These are phyloP conservation scores for Colletotrichum chlorophyti DNA, from an alignment of 2,329 filamentous ascomycete species.

Conservation along the genomic window DNA sequence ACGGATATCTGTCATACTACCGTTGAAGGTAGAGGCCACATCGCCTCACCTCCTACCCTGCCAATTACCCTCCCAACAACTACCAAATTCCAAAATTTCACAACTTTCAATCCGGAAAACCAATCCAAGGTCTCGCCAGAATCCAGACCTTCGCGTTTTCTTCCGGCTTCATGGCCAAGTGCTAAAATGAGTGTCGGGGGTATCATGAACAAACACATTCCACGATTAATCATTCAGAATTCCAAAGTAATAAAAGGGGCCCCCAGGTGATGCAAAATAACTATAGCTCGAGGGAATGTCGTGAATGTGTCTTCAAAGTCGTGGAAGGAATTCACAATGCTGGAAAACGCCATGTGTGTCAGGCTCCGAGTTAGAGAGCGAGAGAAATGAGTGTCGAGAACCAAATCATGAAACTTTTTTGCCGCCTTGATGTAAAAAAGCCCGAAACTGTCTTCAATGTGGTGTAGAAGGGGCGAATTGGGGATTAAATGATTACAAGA, in stretches of 20 bases:
- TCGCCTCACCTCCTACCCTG: background rate
- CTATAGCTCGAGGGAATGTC: slow-evolving; percentile 18
- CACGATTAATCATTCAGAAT: background rate
- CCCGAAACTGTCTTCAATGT: background rate
- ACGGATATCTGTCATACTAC: slow-evolving; percentile 3
- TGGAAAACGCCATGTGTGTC: background rate
- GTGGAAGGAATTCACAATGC: no score
- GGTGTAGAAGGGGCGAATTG: background rate
- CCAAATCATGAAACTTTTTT: background rate
- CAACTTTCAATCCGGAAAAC: background rate
- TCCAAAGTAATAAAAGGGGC: background rate
- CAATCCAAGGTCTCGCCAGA: background rate
- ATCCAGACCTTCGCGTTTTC: background rate
- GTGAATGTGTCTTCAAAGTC: slow-evolving; percentile 15
- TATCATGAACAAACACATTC: slow-evolving; percentile 5
- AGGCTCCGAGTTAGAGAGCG: background rate
- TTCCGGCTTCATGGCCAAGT: background rate
- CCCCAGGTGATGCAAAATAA: slow-evolving; percentile 9
- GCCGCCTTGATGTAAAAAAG: slow-evolving; percentile 1
- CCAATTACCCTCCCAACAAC: slow-evolving; percentile 2
- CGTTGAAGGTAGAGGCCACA: background rate
- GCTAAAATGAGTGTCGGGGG: slow-evolving; percentile 19
- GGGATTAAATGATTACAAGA: slow-evolving; percentile 17
- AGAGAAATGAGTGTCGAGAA: slow-evolving; percentile 17
- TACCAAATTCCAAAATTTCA: background rate